A percentile compares a stretch with the other conserved stretches of the same genome.
These are phyloP conservation scores for Gossypium lobatum DNA, from an alignment of 441 rosid species.

Conservation along the genomic window DNA sequence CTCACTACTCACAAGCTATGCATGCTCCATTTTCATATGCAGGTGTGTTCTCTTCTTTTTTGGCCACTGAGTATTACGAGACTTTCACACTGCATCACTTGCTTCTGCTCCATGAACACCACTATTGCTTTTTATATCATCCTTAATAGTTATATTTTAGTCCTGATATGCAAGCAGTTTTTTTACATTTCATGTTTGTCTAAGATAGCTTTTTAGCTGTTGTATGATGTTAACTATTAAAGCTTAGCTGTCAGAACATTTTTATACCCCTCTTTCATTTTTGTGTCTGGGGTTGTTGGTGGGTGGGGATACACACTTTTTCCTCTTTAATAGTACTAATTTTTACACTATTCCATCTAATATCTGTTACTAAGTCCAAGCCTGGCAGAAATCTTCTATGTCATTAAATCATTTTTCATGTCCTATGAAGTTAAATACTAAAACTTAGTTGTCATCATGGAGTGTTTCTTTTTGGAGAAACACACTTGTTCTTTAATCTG, in stretches of 20 bases:
- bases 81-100: neutral
- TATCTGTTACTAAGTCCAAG: neutral
- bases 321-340: neutral
- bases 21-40: slow-evolving; percentile 87
- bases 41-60: slow-evolving; percentile 40
- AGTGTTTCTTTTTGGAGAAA: neutral
- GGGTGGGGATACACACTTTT: no score
- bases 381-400: neutral
- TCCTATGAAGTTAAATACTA: neutral
- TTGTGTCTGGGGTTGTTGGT: no score
- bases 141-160: neutral
- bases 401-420: neutral
- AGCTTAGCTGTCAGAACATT: neutral
- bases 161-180: neutral
- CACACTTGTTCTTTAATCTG: no score
- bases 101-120: neutral
- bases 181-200: neutral
- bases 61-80: neutral
- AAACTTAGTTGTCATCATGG: neutral
- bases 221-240: neutral
- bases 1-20: slow-evolving; percentile 78
- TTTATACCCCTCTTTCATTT: neutral
- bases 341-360: neutral
- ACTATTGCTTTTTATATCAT: slow-evolving; percentile 39
- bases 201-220: neutral